Percentiles rank a stretch among this genome's conserved stretches.
phyloP scores from a whole-genome alignment of 192 early-diverging fungal genomes.

The Chytriomyces sp. region DNA sequence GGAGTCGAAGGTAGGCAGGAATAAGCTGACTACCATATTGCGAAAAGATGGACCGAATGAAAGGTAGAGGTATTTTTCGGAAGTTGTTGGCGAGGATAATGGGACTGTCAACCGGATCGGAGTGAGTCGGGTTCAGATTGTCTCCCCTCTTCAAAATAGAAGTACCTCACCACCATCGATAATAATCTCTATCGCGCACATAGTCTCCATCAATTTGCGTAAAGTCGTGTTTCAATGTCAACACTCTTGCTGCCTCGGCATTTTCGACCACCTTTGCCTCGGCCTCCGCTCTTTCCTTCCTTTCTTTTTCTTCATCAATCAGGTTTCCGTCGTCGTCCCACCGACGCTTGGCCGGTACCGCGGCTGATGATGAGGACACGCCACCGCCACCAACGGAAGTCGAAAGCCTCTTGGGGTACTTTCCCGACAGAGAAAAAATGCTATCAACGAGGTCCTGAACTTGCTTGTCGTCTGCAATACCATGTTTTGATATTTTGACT shows the following conservation, averaged over 20 bases:
- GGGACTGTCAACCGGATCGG: background rate
- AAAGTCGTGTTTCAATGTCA: background rate
- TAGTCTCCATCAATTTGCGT: background rate
- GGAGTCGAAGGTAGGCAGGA: constrained; percentile 5
- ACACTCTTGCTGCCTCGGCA: background rate
- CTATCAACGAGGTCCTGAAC: background rate
- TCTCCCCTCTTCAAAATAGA: background rate
- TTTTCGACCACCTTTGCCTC: background rate
- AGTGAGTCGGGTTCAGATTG: background rate
- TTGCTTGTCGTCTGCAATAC: no score
- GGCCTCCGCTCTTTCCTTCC: background rate
- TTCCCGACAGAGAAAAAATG: constrained; percentile 12
- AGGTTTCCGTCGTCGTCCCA: background rate
- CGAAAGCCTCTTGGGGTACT: constrained; percentile 20
- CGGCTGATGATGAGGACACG: background rate
- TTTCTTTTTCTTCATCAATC: background rate
- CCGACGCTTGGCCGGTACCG: background rate
- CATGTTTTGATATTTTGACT: background rate
- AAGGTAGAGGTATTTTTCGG: constrained; percentile 1
- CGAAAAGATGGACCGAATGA: background rate
- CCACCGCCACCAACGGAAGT: background rate
- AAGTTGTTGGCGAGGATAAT: constrained; percentile 11
- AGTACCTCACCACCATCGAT: background rate
- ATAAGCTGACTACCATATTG: constrained; percentile 9
- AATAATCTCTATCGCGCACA: constrained; percentile 4